Evolutionary conservation across 2,329 filamentous ascomycete species (phyloP).

Genomic region (Ophiostoma quercus): DNA sequence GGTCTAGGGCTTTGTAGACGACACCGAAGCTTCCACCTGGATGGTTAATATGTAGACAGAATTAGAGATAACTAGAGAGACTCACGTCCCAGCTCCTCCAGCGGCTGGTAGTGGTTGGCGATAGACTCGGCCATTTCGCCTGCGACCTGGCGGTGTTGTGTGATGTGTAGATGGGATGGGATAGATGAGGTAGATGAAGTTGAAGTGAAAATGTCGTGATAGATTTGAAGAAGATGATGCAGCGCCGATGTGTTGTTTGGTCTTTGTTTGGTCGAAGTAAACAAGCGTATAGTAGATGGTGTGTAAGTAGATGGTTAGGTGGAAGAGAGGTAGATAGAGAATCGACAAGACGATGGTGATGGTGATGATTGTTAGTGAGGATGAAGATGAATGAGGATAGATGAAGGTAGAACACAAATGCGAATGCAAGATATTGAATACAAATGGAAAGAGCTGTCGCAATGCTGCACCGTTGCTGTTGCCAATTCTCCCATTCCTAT

Average conservation of each 20-base stretch:
- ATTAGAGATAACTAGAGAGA: neutral
- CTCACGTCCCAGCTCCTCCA: conserved; percentile 89
- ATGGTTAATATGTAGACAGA: conserved; percentile 17
- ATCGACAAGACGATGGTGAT: neutral
- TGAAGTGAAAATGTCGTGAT: neutral
- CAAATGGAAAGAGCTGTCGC: conserved; percentile 7
- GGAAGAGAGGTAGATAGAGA: neutral
- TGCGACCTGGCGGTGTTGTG: neutral
- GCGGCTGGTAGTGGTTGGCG: conserved; percentile 84
- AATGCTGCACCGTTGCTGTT: neutral
- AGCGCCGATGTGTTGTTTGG: neutral
- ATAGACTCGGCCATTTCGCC: conserved; percentile 55
- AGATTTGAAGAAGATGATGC: neutral
- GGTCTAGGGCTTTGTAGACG: conserved; percentile 95
- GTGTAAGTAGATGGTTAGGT: neutral
- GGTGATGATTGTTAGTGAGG: neutral
- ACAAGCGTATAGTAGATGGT: neutral
- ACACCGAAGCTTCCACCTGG: conserved; percentile 90
- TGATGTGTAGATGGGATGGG: neutral
- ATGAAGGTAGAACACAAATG: neutral
- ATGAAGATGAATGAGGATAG: neutral
- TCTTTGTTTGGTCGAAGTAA: neutral
- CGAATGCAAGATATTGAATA: neutral
- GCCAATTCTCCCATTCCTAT: neutral
- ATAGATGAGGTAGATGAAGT: neutral